A percentile compares a stretch with the other conserved stretches of the same genome.
phyloP scores from a whole-genome alignment of 495 filamentous ascomycete genomes.

The Lindgomyces ingoldianus region DNA sequence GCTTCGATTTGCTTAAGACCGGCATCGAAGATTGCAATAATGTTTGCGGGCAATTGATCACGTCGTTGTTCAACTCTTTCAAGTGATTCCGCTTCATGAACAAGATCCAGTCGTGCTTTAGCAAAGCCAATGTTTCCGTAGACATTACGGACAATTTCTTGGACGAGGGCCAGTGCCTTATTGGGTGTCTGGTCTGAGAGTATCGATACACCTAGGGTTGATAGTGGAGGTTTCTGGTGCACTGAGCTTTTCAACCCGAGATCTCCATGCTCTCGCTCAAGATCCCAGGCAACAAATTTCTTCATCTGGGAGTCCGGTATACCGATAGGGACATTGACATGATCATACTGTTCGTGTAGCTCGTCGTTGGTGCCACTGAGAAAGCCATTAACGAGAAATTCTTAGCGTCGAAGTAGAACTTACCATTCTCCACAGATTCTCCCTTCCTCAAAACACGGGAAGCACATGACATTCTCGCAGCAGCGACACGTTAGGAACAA shows the following conservation, averaged over 20 bases:
- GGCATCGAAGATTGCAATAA: constrained; percentile 13
- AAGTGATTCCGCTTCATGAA: background rate
- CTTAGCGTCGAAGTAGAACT: background rate
- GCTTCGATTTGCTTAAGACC: constrained; percentile 5
- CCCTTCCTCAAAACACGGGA: constrained; percentile 8
- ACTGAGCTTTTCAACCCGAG: background rate
- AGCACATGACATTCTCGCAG: constrained; percentile 13
- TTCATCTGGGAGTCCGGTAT: background rate
- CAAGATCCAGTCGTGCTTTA: background rate
- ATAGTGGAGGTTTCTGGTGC: background rate
- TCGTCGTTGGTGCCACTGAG: constrained; percentile 53
- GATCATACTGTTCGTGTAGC: constrained; percentile 34
- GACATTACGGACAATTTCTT: background rate
- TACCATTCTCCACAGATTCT: constrained; percentile 12
- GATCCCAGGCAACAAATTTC: background rate
- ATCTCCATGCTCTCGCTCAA: background rate
- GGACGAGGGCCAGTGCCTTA: background rate
- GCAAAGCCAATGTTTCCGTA: constrained; percentile 1
- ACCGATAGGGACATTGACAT: background rate
- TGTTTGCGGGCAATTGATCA: constrained; percentile 6
- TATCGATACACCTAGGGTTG: background rate
- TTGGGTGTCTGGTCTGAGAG: background rate
- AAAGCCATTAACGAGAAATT: too few relatives aligned
- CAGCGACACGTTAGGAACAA: constrained; percentile 4
- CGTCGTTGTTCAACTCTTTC: background rate